phyloP scores from a whole-genome alignment of 768 basidiomycete genomes.

The Tephrocybe sp. region DNA sequence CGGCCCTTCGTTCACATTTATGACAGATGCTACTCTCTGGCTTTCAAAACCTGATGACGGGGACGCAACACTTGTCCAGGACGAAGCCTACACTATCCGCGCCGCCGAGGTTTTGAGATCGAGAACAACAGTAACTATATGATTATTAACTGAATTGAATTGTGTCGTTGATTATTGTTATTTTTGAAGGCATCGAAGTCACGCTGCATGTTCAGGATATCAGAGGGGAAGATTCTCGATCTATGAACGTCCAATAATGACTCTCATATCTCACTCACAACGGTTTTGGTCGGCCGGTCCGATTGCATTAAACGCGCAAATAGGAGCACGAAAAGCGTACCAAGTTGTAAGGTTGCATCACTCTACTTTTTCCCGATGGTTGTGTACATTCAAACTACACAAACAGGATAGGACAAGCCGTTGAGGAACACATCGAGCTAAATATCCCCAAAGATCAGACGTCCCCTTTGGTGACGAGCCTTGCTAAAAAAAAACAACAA shows the following conservation, averaged over 20 bases:
- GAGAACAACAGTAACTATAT: slow-evolving; percentile 33
- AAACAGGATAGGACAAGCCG: too few relatives aligned
- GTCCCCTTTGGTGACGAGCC: too few relatives aligned
- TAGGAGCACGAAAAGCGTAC: too few relatives aligned
- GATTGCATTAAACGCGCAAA: too few relatives aligned
- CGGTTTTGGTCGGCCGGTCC: too few relatives aligned
- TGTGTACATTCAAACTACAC: too few relatives aligned
- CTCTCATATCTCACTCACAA: too few relatives aligned
- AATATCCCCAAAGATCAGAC: too few relatives aligned
- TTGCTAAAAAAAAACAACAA: too few relatives aligned
- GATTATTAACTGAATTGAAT: neutral
- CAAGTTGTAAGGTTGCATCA: too few relatives aligned
- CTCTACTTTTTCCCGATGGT: too few relatives aligned
- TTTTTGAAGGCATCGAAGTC: slow-evolving; percentile 32
- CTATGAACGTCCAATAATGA: neutral
- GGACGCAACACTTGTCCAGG: slow-evolving; percentile 15
- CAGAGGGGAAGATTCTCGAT: slow-evolving; percentile 21
- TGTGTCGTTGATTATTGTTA: slow-evolving; percentile 2
- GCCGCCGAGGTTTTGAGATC: slow-evolving; percentile 43
- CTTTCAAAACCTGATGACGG: slow-evolving; percentile 33
- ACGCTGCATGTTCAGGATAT: slow-evolving; percentile 39
- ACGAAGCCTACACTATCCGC: slow-evolving; percentile 22
- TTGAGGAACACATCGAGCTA: too few relatives aligned
- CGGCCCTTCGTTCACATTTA: slow-evolving; percentile 70
- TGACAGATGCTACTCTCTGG: slow-evolving; percentile 78